These are phyloP conservation scores for Achaetomium macrosporum DNA, from an alignment of 2,329 filamentous ascomycete genomes.

Conservation along the genomic window DNA sequence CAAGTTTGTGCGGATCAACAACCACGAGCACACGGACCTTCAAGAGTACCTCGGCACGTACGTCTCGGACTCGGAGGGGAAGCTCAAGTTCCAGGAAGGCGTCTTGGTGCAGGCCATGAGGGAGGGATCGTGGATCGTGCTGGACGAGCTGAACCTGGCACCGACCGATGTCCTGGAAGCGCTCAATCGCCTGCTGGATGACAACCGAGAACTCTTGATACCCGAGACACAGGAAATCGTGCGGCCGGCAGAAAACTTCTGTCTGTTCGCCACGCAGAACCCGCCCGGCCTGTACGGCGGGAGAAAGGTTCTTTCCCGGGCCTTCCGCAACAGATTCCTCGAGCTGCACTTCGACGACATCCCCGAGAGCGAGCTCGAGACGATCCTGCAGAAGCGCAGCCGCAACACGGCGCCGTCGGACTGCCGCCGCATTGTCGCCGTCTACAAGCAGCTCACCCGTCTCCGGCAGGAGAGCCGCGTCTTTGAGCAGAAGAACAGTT, in stretches of 20 bases:
- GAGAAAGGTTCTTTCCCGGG: slow-evolving; percentile 84
- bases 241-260: slow-evolving; percentile 87
- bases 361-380: slow-evolving; percentile 86
- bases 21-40: slow-evolving; percentile 96
- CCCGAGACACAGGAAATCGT: slow-evolving; percentile 95
- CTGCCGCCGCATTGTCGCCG: slow-evolving; percentile 82
- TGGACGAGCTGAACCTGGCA: slow-evolving; percentile 94
- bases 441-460: slow-evolving; percentile 88
- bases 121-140: slow-evolving; percentile 93
- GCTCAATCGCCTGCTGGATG: slow-evolving; percentile 88
- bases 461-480: slow-evolving; percentile 83
- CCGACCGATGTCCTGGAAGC: slow-evolving; percentile 96
- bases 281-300: slow-evolving; percentile 93
- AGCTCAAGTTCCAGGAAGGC: slow-evolving; percentile 86
- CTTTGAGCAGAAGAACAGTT: slow-evolving; percentile 96
- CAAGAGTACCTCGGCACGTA: slow-evolving; percentile 98
- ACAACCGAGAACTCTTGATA: slow-evolving; percentile 91
- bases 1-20: slow-evolving; percentile 97
- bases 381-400: slow-evolving; percentile 82
- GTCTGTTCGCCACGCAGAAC: slow-evolving; percentile 97
- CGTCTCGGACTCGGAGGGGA: slow-evolving; percentile 76
- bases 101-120: slow-evolving; percentile 87
- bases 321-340: slow-evolving; percentile 93
- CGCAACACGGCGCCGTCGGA: slow-evolving; percentile 84
- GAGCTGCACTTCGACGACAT: slow-evolving; percentile 98